These are phyloP conservation scores for Leccinum longicurvipes DNA, from an alignment of 768 basidiomycete genomes.

Conservation along the genomic window DNA sequence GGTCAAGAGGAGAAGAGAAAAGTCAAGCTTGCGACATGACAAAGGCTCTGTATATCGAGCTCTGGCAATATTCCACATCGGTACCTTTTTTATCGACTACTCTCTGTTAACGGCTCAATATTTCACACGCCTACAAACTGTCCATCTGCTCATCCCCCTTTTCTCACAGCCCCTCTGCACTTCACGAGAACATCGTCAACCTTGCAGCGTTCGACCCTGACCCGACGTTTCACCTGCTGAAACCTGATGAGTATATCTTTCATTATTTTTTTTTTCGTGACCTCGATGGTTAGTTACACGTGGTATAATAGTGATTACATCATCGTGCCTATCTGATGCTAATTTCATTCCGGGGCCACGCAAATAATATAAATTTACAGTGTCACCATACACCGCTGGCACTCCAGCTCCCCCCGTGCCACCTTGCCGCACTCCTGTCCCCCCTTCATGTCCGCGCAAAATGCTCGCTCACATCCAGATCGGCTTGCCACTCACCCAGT, in stretches of 20 bases:
- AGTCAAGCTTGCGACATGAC: slow-evolving; percentile 36
- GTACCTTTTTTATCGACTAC: slow-evolving; percentile 33
- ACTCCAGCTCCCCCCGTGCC: neutral
- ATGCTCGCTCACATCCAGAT: slow-evolving; percentile 1
- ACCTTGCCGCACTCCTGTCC: slow-evolving; percentile 3
- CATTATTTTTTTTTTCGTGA: slow-evolving; percentile 8
- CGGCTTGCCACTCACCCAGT: neutral
- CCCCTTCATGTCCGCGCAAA: slow-evolving; percentile 18
- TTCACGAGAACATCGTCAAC: neutral
- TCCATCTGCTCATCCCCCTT: neutral
- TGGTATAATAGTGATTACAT: slow-evolving; percentile 25
- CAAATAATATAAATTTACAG: neutral
- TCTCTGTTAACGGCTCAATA: slow-evolving; percentile 25
- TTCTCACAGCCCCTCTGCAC: neutral
- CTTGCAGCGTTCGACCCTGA: neutral
- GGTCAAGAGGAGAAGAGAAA: slow-evolving; percentile 28
- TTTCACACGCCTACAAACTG: slow-evolving; percentile 28
- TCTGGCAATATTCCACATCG: slow-evolving; percentile 39
- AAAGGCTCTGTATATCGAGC: slow-evolving; percentile 39
- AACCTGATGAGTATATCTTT: no score
- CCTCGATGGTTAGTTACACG: slow-evolving; percentile 14
- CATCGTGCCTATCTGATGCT: slow-evolving; percentile 24
- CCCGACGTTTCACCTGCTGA: neutral
- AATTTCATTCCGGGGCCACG: slow-evolving; percentile 16
- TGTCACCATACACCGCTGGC: no score